phyloP scores from a whole-genome alignment of 768 basidiomycete genomes.

The Austroboletus eburneus region DNA sequence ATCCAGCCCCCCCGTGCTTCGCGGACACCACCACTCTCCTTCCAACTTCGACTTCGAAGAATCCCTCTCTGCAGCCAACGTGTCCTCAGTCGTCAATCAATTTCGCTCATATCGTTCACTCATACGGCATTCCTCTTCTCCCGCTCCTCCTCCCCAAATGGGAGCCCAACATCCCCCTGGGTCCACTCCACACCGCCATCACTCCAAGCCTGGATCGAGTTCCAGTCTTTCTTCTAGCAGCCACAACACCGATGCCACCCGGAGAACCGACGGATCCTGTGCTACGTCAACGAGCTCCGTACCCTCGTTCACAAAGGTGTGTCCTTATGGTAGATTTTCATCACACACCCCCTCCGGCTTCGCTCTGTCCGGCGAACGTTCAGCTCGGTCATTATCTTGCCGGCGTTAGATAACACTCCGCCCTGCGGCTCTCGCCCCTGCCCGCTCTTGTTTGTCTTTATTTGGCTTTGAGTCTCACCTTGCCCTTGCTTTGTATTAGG shows the following conservation, averaged over 20 bases:
- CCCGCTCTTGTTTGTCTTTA: slow-evolving; percentile 12
- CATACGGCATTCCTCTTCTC: slow-evolving; percentile 20
- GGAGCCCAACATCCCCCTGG: slow-evolving; percentile 4
- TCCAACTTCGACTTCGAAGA: slow-evolving; percentile 28
- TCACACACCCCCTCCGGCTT: slow-evolving; percentile 14
- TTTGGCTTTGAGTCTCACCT: not conserved
- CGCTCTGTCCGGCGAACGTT: slow-evolving; percentile 11
- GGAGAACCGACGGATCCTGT: slow-evolving; percentile 21
- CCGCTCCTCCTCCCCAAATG: slow-evolving; percentile 17
- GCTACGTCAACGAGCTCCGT: slow-evolving; percentile 27
- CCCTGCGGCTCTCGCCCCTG: no score
- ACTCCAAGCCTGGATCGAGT: slow-evolving; percentile 24
- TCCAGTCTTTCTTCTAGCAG: slow-evolving; percentile 20
- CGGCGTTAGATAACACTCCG: no score
- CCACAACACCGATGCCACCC: slow-evolving; percentile 27
- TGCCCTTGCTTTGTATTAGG: slow-evolving; percentile 23
- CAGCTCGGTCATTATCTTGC: slow-evolving; percentile 20
- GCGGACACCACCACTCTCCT: slow-evolving; percentile 13
- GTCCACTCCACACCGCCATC: slow-evolving; percentile 8
- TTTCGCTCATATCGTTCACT: slow-evolving; percentile 28
- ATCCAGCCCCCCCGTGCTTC: slow-evolving; percentile 18
- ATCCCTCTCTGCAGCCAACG: slow-evolving; percentile 26
- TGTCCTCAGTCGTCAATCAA: slow-evolving; percentile 31
- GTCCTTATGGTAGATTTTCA: slow-evolving; percentile 12
- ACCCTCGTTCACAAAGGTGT: slow-evolving; percentile 21